A percentile compares a stretch with the other conserved stretches of the same genome.
These are phyloP conservation scores for Russula vinacea DNA, from an alignment of 768 basidiomycete genomes.

Conservation along the genomic window DNA sequence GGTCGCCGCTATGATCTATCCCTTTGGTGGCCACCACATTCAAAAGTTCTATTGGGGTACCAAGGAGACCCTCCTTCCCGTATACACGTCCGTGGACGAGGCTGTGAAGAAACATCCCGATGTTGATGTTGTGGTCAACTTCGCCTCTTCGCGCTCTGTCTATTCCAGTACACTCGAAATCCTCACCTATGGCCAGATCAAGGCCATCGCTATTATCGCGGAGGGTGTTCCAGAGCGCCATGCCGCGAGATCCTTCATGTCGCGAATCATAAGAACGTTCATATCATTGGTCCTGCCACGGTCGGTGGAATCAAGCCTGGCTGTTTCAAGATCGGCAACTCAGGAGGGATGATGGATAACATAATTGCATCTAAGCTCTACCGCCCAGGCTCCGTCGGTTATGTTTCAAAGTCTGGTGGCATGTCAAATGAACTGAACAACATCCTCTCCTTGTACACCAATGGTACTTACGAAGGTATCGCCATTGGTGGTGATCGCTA, in stretches of 20 bases:
- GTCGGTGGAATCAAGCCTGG: conserved; percentile 99
- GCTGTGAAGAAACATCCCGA: conserved; percentile 94
- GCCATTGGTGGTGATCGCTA: conserved; percentile 99
- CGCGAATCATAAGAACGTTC: conserved; percentile 78
- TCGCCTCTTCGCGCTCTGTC: conserved; percentile 89
- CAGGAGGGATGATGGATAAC: conserved; percentile 99
- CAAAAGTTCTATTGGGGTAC: conserved; percentile 99
- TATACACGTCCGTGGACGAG: conserved; percentile 89
- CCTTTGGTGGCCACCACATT: conserved; percentile 99
- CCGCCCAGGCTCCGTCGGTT: conserved; percentile 94
- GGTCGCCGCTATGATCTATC: conserved; percentile 99
- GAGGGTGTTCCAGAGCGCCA: conserved; percentile 99
- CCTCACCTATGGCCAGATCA: conserved; percentile 65
- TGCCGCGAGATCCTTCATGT: conserved; percentile 93
- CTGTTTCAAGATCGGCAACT: conserved; percentile 99
- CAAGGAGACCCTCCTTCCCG: conserved; percentile 96
- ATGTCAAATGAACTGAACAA: conserved; percentile 99
- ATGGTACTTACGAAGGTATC: conserved; percentile 99
- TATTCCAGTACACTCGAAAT: conserved; percentile 94
- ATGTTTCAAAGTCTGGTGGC: conserved; percentile 99
- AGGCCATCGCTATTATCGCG: conserved; percentile 87
- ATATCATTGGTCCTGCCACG: conserved; percentile 95
- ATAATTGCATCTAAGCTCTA: conserved; percentile 98
- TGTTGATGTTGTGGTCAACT: conserved; percentile 98
- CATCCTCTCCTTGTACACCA: conserved; percentile 92